Conservation (phyloP, 164 flowering plant genomes). For the Vitis labrusca region DNA sequence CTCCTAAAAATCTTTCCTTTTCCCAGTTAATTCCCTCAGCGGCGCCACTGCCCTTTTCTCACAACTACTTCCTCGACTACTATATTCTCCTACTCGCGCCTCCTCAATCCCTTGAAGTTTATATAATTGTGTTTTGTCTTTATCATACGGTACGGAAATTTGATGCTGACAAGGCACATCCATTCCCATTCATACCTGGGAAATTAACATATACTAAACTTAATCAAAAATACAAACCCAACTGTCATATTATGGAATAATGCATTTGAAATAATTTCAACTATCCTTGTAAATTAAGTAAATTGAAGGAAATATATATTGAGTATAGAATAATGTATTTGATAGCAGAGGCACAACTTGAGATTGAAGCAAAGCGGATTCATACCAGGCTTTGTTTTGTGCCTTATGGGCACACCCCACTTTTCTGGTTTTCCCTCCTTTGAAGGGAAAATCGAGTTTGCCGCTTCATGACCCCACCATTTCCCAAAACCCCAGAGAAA, state of each 20-base stretch:
- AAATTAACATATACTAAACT: too few relatives aligned
- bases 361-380: conserved; percentile 38
- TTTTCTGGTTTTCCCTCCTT: neutral
- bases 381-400: conserved; percentile 13
- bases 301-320: too few relatives aligned
- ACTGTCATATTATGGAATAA: too few relatives aligned
- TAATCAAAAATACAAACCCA: too few relatives aligned
- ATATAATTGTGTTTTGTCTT: too few relatives aligned
- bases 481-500: neutral
- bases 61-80: too few relatives aligned
- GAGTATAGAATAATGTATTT: neutral
- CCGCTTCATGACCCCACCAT: neutral
- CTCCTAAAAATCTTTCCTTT: neutral
- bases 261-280: too few relatives aligned
- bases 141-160: too few relatives aligned
- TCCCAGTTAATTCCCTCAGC: neutral
- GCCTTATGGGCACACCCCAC: neutral
- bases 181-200: too few relatives aligned
- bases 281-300: too few relatives aligned
- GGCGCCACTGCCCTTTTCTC: neutral
- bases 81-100: neutral
- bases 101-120: too few relatives aligned
- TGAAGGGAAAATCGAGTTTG: too few relatives aligned
- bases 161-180: neutral
- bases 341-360: conserved; percentile 29